Evolutionary conservation across 2,329 filamentous ascomycete species (phyloP).

Genomic region (Penicillium sp.): DNA sequence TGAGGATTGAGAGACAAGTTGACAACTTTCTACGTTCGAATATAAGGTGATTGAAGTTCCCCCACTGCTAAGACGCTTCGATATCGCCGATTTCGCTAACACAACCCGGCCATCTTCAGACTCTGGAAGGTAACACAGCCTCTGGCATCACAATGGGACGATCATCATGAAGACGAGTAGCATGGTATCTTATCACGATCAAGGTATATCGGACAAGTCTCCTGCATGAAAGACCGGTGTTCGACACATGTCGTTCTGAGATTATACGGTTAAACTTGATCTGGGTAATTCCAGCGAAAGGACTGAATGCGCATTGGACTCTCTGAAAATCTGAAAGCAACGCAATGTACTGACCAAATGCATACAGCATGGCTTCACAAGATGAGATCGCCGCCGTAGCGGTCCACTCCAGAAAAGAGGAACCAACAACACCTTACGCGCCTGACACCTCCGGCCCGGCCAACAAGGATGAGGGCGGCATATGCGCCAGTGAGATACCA

Average conservation of each 20-base stretch:
- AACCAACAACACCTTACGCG: conserved; percentile 9
- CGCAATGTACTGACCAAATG: conserved; percentile 21
- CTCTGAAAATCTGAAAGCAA: background rate
- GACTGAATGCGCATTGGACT: conserved; percentile 39
- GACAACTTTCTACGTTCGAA: background rate
- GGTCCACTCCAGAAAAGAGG: conserved; percentile 25
- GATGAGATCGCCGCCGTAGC: conserved; percentile 30
- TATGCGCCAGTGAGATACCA: conserved; percentile 6
- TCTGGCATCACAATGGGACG: conserved; percentile 18
- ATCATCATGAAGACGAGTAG: conserved; percentile 41
- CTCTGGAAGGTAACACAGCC: conserved; percentile 16
- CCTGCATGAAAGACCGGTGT: conserved; percentile 45
- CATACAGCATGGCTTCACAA: conserved; percentile 34
- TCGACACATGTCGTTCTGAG: conserved; percentile 41
- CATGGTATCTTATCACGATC: conserved; percentile 39
- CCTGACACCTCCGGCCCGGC: conserved; percentile 13
- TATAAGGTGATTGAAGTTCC: background rate
- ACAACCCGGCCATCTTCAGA: background rate
- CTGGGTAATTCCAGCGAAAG: conserved; percentile 47
- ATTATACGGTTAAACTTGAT: conserved; percentile 47
- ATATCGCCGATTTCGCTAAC: background rate
- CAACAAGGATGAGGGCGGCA: conserved; percentile 20
- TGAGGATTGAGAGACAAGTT: background rate
- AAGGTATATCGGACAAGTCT: conserved; percentile 41
- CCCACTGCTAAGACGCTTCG: background rate